These are phyloP conservation scores for Suillus brevipes DNA, from an alignment of 768 basidiomycete genomes.

Conservation along the genomic window DNA sequence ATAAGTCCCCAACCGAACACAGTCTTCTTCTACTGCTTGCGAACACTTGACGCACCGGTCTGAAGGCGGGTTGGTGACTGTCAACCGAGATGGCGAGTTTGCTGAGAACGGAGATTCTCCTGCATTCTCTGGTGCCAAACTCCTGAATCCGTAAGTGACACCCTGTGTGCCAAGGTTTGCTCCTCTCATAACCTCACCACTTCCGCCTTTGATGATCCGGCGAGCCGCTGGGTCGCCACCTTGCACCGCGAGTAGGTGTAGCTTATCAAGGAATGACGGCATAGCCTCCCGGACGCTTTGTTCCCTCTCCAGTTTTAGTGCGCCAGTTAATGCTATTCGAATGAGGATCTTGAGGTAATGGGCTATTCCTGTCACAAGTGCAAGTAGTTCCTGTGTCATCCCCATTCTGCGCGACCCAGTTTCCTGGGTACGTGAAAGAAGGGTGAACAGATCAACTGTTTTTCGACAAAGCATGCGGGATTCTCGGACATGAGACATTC, in stretches of 20 bases:
- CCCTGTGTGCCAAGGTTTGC: constrained; percentile 78
- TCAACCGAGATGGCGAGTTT: constrained; percentile 44
- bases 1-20: constrained; percentile 92
- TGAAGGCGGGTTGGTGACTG: constrained; percentile 72
- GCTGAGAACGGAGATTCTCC: constrained; percentile 77
- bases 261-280: constrained; percentile 86
- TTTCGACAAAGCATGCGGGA: constrained; percentile 98
- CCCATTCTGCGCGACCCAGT: constrained; percentile 88
- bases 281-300: constrained; percentile 81
- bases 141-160: constrained; percentile 91
- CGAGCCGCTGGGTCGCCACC: constrained; percentile 78
- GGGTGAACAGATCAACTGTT: constrained; percentile 96
- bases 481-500: constrained; percentile 98
- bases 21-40: constrained; percentile 95
- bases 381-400: constrained; percentile 96
- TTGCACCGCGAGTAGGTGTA: constrained; percentile 87
- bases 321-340: constrained; percentile 94
- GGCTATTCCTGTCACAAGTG: constrained; percentile 96
- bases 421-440: constrained; percentile 94
- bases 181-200: constrained; percentile 56
- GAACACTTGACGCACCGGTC: constrained; percentile 91
- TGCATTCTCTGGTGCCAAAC: constrained; percentile 88
- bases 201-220: constrained; percentile 72
- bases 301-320: constrained; percentile 93
- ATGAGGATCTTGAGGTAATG: constrained; percentile 99